phyloP scores from a whole-genome alignment of 2,329 filamentous ascomycete species.

The Verticillium tricorpus region DNA sequence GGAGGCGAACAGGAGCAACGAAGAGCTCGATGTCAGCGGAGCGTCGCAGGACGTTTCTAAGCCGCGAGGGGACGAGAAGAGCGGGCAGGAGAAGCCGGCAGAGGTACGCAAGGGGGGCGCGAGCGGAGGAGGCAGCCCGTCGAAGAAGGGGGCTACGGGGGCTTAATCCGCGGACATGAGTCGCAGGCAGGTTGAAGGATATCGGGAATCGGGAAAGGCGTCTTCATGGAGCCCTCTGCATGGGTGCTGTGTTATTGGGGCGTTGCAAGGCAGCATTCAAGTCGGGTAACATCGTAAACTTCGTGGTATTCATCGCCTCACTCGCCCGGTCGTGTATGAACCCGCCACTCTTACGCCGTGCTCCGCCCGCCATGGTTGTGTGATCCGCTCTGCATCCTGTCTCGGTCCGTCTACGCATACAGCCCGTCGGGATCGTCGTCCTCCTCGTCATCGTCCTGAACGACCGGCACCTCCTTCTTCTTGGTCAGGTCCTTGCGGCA shows the following conservation, averaged over 20 bases:
- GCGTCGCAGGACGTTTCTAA: constrained; percentile 40
- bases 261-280: background rate
- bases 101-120: constrained; percentile 29
- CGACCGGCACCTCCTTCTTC: constrained; percentile 43
- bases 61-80: constrained; percentile 27
- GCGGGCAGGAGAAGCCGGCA: constrained; percentile 22
- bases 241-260: too few species aligned
- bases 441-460: constrained; percentile 45
- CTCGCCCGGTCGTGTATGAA: background rate
- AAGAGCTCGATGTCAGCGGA: constrained; percentile 36
- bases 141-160: constrained; percentile 23
- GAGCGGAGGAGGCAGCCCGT: constrained; percentile 23
- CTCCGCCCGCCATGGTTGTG: background rate
- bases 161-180: background rate
- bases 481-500: constrained; percentile 56
- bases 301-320: background rate
- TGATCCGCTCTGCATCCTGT: background rate
- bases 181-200: too few species aligned
- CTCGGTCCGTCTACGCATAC: constrained; percentile 28
- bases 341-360: background rate
- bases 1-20: constrained; percentile 26
- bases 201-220: too few species aligned
- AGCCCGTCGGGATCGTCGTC: constrained; percentile 46
- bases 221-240: too few species aligned
- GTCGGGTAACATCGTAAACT: background rate